Base-by-base conservation (phyloP, 306 rosid genomes). In the Notholithocarpus densiflorus region DNA sequence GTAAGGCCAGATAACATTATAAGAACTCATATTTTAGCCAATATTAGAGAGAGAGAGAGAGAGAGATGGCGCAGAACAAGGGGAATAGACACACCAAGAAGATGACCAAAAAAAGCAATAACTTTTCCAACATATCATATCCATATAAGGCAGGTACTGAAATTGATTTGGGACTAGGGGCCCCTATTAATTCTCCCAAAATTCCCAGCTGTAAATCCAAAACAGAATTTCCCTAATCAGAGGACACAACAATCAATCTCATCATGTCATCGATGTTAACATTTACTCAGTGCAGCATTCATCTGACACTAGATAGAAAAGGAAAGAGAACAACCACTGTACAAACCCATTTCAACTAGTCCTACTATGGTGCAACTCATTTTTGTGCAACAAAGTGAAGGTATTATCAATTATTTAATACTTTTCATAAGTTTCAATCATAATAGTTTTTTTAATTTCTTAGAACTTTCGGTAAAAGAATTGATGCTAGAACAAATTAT, bases 21-120 rank as follows among this genome's bases (percentile, higher is more conserved):
- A 71, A 79, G 75, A 77, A 77, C 24, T 3, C 40, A n/a, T 62
- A 54, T 18, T 26, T 11, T 31, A 72, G 65, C 17, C 65, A 59
- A 59, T 59, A 59, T 26, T 66, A 14, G n/a, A 32, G 53, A 66
- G 34, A 19, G 20, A 65, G 48, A 64, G 31, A 18, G 20, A 66
- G 52, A 26, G 1, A 26, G 5, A 61, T 5, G 11, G 69, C 2
- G 69, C 65, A 20, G 20, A 27, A 26, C 9, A 14, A 27, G 21
- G 69, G 15, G 40, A 62, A 14, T 1, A 62, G 69, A 27, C 11
- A 32, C 40, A 27, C 37, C 68, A 26, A 61, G 68, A 23, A 60
- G 37, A 61, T 12, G 29, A 24, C 37, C 19, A 4, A 61, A 26
- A 24, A 5, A 18, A 2, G 45, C 45, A 24, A 13, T 2, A 4